Base-by-base conservation (phyloP, 1,284 basidiomycete genomes). In the Ceratobasidium theobromae region DNA sequence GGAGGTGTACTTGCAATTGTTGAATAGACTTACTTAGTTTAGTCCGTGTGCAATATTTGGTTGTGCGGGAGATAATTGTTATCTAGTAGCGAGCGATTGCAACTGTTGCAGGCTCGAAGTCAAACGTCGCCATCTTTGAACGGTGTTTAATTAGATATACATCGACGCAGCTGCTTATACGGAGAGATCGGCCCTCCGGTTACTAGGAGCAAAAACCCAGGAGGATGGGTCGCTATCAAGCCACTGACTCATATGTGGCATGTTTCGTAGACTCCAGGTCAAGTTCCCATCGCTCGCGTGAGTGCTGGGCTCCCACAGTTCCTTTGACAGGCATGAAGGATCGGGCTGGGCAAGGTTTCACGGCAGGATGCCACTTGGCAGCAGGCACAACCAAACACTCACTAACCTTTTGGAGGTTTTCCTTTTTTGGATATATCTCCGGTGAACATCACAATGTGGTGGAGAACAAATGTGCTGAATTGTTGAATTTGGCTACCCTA, bases 391-490 rank as follows among this genome's bases (percentile, higher is more conserved):
- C 43, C 9, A 45, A 11, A 8, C 8, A 45, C 12, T 27, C n/a
- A 28, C 54, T 46, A 58, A 32, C 54, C 54, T 16, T 46, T 58
- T 35, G 54, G 54, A 25, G 54, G 14, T 28, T 43, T 1, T 9
- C n/a, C 58, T 32, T 30, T 6, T 51, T 40, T 27, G 35, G 58
- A 25, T 3, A 23, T 40, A 62, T 32, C 48, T 41, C 58, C 58
- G 58, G 45, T 27, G 21, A 32, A 33, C 58, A 62, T 52, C 48
- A 52, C 38, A 38, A 2, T 52, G 30, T 52, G 30, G 11, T 14
- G 49, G 49, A 4, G 8, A 51, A 51, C 32, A 58, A 35, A 62
- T 45, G 35, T 8, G 35, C 46, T 62, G 58, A 52, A 51, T 62
- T 12, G 16, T 28, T 33, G 8, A n/a, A 49, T 43, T 23, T 40